These are phyloP conservation scores for Rhodamnia argentea DNA, from an alignment of 345 rosid species.

Conservation along the genomic window DNA sequence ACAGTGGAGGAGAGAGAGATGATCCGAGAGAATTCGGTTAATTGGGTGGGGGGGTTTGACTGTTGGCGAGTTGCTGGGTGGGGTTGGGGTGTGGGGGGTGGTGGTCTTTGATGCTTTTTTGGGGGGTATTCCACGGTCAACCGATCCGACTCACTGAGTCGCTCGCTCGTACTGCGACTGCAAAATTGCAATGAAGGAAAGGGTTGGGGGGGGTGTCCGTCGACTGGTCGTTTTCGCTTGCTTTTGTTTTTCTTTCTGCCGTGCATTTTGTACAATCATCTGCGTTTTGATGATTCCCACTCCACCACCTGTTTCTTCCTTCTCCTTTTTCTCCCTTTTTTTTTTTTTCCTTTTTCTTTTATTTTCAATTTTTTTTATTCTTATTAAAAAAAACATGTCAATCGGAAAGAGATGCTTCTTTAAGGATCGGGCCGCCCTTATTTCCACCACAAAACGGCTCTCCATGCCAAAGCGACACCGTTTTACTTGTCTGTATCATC, in stretches of 20 bases:
- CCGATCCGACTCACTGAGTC: neutral
- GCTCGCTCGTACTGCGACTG: neutral
- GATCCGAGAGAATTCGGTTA: neutral
- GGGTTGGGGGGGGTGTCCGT: too few species aligned
- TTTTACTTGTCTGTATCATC: too few species aligned
- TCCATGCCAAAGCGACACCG: neutral
- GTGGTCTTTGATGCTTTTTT: neutral
- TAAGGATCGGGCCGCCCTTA: neutral
- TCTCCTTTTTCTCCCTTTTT: too few species aligned
- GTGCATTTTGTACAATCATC: neutral
- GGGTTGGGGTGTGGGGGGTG: too few species aligned
- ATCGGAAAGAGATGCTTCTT: neutral
- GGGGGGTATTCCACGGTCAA: neutral
- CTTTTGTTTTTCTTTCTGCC: neutral
- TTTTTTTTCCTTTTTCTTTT: too few species aligned
- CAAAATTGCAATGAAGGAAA: too few species aligned
- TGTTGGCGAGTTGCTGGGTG: neutral
- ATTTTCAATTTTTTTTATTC: neutral
- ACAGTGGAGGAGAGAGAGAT: neutral
- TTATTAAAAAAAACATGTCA: neutral
- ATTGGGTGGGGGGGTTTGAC: neutral
- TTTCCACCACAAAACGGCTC: neutral
- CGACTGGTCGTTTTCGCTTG: neutral
- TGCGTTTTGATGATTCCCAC: neutral
- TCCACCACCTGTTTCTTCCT: neutral